phyloP scores from a whole-genome alignment of 1,139 yeast genomes.

The Zygosaccharomyces sapae region DNA sequence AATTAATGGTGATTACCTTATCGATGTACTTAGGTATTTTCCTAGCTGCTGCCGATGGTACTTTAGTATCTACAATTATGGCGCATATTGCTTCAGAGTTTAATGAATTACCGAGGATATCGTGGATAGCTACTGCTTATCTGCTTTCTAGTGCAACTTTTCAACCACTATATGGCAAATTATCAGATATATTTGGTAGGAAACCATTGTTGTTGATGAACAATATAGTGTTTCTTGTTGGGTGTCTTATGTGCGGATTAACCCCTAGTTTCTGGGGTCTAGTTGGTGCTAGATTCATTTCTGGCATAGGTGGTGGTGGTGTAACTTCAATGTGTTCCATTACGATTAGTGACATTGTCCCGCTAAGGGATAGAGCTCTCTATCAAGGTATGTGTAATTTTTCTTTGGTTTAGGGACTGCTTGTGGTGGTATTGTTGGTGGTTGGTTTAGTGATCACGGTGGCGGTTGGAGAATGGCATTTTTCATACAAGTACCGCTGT shows the following conservation, averaged over 20 bases:
- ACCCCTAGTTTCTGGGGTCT: constrained; percentile 52
- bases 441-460: constrained; percentile 41
- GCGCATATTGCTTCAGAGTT: constrained; percentile 62
- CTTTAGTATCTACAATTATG: constrained; percentile 57
- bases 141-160: constrained; percentile 58
- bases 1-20: constrained; percentile 31
- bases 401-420: constrained; percentile 69
- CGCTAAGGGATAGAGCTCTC: constrained; percentile 54
- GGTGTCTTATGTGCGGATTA: constrained; percentile 52
- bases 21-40: constrained; percentile 49
- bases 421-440: constrained; percentile 63
- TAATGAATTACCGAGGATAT: constrained; percentile 47
- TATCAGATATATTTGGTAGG: constrained; percentile 84
- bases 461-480: constrained; percentile 79
- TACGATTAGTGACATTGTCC: constrained; percentile 54
- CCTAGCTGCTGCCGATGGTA: constrained; percentile 59
- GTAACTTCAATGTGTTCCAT: constrained; percentile 52
- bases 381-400: constrained; percentile 63
- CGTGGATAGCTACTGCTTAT: constrained; percentile 62
- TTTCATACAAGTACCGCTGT: constrained; percentile 60
- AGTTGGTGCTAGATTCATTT: constrained; percentile 56
- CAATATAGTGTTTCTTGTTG: constrained; percentile 48
- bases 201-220: constrained; percentile 50
- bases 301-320: constrained; percentile 68
- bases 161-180: constrained; percentile 79